Evolutionary conservation across 192 early-diverging fungal species (phyloP).

Genomic region (Phlyctochytrium bullatum): DNA sequence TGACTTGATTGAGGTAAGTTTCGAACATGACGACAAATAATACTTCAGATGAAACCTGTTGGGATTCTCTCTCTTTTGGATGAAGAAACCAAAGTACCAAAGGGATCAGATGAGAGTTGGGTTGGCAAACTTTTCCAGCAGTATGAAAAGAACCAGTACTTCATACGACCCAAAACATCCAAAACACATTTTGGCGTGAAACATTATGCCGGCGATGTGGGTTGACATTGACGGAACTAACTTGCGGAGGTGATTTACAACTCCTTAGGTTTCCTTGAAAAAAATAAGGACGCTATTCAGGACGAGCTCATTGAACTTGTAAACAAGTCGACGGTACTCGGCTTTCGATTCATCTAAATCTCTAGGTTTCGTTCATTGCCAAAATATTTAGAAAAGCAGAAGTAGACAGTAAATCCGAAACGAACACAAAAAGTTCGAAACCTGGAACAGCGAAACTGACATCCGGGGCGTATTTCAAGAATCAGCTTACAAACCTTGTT

Average conservation of each 20-base stretch:
- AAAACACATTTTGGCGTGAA: slow-evolving; percentile 52
- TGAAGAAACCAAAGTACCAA: slow-evolving; percentile 58
- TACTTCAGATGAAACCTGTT: slow-evolving; percentile 38
- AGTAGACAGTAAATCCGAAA: slow-evolving; percentile 24
- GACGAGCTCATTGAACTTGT: slow-evolving; percentile 55
- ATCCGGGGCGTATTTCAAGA: slow-evolving; percentile 40
- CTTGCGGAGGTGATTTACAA: slow-evolving; percentile 41
- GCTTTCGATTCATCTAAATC: slow-evolving; percentile 10
- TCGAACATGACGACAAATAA: background rate
- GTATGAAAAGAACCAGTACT: slow-evolving; percentile 45
- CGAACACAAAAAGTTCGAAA: slow-evolving; percentile 8
- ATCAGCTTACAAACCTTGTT: slow-evolving; percentile 44
- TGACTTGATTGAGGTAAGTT: slow-evolving; percentile 51
- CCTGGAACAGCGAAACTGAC: slow-evolving; percentile 30
- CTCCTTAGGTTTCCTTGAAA: slow-evolving; percentile 48
- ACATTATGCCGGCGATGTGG: slow-evolving; percentile 58
- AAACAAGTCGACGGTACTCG: slow-evolving; percentile 34
- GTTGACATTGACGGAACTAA: background rate
- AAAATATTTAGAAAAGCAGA: slow-evolving; percentile 42
- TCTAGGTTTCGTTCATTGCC: slow-evolving; percentile 36
- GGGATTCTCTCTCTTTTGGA: slow-evolving; percentile 53
- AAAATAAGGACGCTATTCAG: slow-evolving; percentile 56
- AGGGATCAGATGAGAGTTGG: slow-evolving; percentile 55
- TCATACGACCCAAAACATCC: slow-evolving; percentile 45
- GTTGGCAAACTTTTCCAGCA: slow-evolving; percentile 40